phyloP scores from a whole-genome alignment of 164 flowering plant genomes.

The Aristolochia contorta region DNA sequence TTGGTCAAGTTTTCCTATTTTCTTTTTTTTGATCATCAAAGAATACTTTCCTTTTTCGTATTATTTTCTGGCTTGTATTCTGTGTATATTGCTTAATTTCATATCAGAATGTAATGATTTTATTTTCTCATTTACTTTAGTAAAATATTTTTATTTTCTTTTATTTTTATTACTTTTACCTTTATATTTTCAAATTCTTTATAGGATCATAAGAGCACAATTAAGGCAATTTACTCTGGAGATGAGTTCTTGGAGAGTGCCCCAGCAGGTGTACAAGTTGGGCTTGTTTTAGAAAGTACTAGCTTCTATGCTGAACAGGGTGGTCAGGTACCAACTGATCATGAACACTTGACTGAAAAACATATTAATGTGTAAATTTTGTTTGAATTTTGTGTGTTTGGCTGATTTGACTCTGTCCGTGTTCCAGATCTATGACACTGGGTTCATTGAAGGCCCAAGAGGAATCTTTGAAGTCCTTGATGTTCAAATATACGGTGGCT shows the following conservation, averaged over 20 bases:
- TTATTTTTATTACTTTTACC: background rate
- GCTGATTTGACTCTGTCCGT: slow-evolving; percentile 9
- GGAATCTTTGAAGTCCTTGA: slow-evolving; percentile 71
- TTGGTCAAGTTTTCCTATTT: no score
- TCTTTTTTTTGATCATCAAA: no score
- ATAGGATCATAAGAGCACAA: slow-evolving; percentile 65
- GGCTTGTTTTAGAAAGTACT: slow-evolving; percentile 63
- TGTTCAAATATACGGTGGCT: slow-evolving; percentile 89
- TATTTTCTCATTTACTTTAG: background rate
- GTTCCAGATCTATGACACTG: slow-evolving; percentile 84
- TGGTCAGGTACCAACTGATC: slow-evolving; percentile 67
- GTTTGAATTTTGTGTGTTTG: background rate
- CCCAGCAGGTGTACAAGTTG: slow-evolving; percentile 51
- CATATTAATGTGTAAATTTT: background rate
- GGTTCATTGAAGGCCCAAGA: slow-evolving; percentile 52
- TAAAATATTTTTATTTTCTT: no score
- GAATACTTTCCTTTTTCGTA: no score
- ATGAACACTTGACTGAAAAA: background rate
- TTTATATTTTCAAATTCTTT: slow-evolving; percentile 4
- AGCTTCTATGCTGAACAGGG: slow-evolving; percentile 99
- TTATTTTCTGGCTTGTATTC: no score
- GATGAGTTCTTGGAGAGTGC: slow-evolving; percentile 49
- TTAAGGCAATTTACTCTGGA: slow-evolving; percentile 85
- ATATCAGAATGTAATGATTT: no score
- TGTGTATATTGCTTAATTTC: no score